Conservation (phyloP, 148 eudicot genomes). For the Fagopyrum esculentum region DNA sequence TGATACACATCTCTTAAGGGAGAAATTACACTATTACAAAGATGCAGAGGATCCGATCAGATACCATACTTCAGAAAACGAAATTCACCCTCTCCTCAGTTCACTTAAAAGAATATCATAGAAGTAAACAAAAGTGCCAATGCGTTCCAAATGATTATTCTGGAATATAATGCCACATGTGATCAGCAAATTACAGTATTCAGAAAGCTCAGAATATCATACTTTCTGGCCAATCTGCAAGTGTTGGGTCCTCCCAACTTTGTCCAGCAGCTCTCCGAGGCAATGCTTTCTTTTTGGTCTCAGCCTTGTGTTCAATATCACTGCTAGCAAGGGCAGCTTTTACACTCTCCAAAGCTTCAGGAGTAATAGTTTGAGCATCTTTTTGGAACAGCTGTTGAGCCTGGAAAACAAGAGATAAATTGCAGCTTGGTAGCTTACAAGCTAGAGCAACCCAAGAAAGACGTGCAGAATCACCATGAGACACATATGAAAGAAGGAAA, state of each 20-base stretch:
- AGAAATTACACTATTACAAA: not conserved
- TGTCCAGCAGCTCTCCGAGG: slow-evolving; percentile 98
- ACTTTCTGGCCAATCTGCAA: slow-evolving; percentile 99
- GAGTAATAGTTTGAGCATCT: slow-evolving; percentile 88
- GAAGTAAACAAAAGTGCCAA: not conserved
- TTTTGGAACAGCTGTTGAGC: slow-evolving; percentile 91
- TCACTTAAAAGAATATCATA: not conserved
- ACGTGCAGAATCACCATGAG: slow-evolving; percentile 7
- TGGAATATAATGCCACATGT: not conserved
- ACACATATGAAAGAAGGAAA: not conserved
- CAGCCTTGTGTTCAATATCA: slow-evolving; percentile 92
- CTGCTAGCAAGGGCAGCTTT: slow-evolving; percentile 97
- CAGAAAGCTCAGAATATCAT: slow-evolving; percentile 17
- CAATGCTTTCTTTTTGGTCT: slow-evolving; percentile 79
- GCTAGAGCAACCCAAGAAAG: not conserved
- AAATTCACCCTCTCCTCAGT: not conserved
- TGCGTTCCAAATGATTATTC: not conserved
- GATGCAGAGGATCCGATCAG: not conserved
- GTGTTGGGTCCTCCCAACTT: slow-evolving; percentile 95
- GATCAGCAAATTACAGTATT: not conserved
- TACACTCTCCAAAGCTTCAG: slow-evolving; percentile 90
- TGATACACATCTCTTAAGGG: not conserved
- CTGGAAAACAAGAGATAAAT: slow-evolving; percentile 24
- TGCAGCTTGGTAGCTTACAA: not conserved
- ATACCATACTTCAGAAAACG: not conserved